A percentile compares a stretch with the other conserved stretches of the same genome.
These are phyloP conservation scores for Melaleuca quinquenervia DNA, from an alignment of 345 rosid genomes.

Conservation along the genomic window DNA sequence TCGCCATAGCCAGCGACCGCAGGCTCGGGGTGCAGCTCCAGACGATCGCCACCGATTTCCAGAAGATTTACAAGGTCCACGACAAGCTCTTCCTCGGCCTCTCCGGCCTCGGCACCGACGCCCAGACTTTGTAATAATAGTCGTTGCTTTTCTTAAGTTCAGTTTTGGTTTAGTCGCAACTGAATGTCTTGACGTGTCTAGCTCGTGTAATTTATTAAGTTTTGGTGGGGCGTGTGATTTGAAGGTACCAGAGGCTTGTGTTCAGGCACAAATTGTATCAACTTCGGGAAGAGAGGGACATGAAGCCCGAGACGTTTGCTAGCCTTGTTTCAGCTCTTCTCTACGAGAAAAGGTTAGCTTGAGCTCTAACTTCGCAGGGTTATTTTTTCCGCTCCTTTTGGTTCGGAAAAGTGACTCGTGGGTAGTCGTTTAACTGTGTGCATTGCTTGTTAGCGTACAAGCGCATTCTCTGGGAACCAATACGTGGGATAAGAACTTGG, in stretches of 20 bases:
- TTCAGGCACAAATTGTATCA: constrained; percentile 86
- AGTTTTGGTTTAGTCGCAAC: not conserved
- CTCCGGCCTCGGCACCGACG: constrained; percentile 91
- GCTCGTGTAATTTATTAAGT: not conserved
- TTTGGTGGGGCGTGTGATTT: constrained; percentile 7
- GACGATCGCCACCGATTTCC: constrained; percentile 92
- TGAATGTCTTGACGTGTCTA: not conserved
- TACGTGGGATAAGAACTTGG: not conserved
- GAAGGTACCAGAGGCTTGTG: constrained; percentile 84
- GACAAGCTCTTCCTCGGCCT: constrained; percentile 82
- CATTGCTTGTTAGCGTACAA: not conserved
- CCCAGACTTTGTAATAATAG: constrained; percentile 62
- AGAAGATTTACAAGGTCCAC: constrained; percentile 74
- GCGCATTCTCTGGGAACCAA: not conserved
- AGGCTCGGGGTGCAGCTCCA: constrained; percentile 92
- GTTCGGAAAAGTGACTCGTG: not conserved
- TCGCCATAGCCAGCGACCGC: constrained; percentile 96
- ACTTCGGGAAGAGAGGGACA: constrained; percentile 93
- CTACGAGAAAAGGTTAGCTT: constrained; percentile 78
- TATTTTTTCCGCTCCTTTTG: not conserved
- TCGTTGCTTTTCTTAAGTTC: not conserved
- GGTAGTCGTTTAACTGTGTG: not conserved
- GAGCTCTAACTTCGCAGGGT: not conserved
- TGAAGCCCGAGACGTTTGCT: constrained; percentile 99
- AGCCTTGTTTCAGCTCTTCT: constrained; percentile 90